These are phyloP conservation scores for Linum tenue DNA, from an alignment of 345 rosid genomes.

Conservation along the genomic window DNA sequence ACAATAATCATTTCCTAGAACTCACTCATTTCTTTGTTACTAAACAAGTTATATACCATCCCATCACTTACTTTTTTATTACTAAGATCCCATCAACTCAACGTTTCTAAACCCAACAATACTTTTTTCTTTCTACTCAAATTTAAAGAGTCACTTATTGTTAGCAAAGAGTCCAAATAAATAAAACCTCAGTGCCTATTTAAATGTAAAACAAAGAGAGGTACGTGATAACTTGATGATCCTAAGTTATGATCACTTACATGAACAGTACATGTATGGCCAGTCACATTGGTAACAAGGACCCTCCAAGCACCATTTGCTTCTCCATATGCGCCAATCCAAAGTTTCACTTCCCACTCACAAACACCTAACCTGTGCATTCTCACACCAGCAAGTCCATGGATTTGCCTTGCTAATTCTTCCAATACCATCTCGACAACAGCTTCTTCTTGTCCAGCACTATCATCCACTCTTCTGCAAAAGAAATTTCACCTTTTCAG, in stretches of 20 bases:
- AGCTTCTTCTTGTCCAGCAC: slow-evolving; percentile 59
- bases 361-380: slow-evolving; percentile 89
- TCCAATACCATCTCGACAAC: slow-evolving; percentile 62
- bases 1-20: too few species aligned
- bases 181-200: background rate
- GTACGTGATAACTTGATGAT: background rate
- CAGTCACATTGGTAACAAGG: slow-evolving; percentile 75
- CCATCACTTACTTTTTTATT: too few species aligned
- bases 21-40: too few species aligned
- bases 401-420: slow-evolving; percentile 69
- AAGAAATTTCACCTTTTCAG: slow-evolving; percentile 20
- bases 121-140: too few species aligned
- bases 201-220: background rate
- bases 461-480: slow-evolving; percentile 73
- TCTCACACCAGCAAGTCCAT: slow-evolving; percentile 69
- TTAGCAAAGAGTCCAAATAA: too few species aligned
- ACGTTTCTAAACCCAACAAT: too few species aligned
- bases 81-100: too few species aligned
- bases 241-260: slow-evolving; percentile 39
- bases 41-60: too few species aligned
- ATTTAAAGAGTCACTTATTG: too few species aligned
- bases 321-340: slow-evolving; percentile 73
- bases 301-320: slow-evolving; percentile 98
- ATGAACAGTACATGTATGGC: slow-evolving; percentile 85
- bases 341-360: slow-evolving; percentile 97